These are phyloP conservation scores for Phalaenopsis equestris DNA, from an alignment of 106 monocot genomes.

Conservation along the genomic window DNA sequence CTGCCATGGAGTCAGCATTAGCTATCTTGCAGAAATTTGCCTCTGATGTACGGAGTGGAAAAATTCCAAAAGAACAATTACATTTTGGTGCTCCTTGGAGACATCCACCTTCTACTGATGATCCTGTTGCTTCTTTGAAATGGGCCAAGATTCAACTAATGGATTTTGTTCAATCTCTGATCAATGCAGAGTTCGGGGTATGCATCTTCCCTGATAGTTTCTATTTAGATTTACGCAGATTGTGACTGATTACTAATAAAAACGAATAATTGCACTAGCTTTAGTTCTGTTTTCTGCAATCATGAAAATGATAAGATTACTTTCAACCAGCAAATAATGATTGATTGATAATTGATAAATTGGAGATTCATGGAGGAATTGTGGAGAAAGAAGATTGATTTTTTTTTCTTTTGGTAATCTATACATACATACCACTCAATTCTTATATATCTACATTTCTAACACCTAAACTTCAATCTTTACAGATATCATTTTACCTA, in stretches of 20 bases:
- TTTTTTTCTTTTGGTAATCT: no score
- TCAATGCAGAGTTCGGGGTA: slow-evolving; percentile 91
- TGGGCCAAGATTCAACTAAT: slow-evolving; percentile 93
- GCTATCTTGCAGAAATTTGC: slow-evolving; percentile 64
- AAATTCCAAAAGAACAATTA: slow-evolving; percentile 49
- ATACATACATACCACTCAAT: no score
- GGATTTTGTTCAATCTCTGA: slow-evolving; percentile 87
- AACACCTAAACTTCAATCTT: no score
- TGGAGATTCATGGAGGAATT: neutral
- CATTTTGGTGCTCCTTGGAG: slow-evolving; percentile 94
- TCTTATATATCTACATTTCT: no score
- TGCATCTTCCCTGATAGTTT: slow-evolving; percentile 5
- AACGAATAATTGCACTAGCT: neutral
- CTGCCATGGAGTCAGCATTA: slow-evolving; percentile 85
- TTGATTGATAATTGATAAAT: neutral
- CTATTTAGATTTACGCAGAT: neutral
- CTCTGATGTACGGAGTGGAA: slow-evolving; percentile 60
- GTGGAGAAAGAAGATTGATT: neutral
- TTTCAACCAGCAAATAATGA: neutral
- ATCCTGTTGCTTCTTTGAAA: slow-evolving; percentile 33
- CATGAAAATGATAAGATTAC: neutral
- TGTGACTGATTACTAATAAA: neutral
- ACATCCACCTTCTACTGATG: slow-evolving; percentile 54
- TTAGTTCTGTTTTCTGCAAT: neutral
- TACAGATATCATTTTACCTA: no score